phyloP scores from a whole-genome alignment of 768 basidiomycete genomes.

The Pleurotus pulmonarius region DNA sequence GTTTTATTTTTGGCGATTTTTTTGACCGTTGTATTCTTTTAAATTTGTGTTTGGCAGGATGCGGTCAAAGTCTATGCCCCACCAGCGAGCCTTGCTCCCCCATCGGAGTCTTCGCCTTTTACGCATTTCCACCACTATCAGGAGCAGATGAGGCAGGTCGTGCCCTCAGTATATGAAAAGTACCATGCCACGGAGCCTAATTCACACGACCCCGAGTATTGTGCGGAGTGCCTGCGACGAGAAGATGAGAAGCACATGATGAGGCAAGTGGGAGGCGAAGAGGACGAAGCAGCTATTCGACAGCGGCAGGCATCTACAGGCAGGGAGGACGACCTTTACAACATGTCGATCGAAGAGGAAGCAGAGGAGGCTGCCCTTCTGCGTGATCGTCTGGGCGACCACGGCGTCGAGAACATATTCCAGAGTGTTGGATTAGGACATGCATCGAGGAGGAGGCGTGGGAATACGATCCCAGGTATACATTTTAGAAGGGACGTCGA shows the following conservation, averaged over 20 bases:
- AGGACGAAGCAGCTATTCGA: neutral
- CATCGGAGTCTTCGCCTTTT: neutral
- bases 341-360: constrained; percentile 14
- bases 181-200: constrained; percentile 10
- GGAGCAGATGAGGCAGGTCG: neutral
- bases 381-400: neutral
- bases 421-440: neutral
- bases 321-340: constrained; percentile 13
- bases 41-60: neutral
- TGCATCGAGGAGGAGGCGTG: neutral
- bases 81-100: neutral
- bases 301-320: constrained; percentile 8
- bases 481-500: neutral
- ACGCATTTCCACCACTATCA: too few relatives aligned
- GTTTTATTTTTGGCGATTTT: neutral
- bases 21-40: constrained; percentile 6
- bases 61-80: neutral
- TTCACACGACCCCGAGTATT: neutral
- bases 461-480: neutral
- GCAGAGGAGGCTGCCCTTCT: constrained; percentile 11
- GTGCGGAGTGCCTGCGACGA: neutral
- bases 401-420: neutral
- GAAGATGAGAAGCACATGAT: constrained; percentile 15
- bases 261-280: constrained; percentile 7
- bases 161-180: constrained; percentile 4